These are phyloP conservation scores for Pyrus betulifolia DNA, from an alignment of 306 rosid species.

Conservation along the genomic window DNA sequence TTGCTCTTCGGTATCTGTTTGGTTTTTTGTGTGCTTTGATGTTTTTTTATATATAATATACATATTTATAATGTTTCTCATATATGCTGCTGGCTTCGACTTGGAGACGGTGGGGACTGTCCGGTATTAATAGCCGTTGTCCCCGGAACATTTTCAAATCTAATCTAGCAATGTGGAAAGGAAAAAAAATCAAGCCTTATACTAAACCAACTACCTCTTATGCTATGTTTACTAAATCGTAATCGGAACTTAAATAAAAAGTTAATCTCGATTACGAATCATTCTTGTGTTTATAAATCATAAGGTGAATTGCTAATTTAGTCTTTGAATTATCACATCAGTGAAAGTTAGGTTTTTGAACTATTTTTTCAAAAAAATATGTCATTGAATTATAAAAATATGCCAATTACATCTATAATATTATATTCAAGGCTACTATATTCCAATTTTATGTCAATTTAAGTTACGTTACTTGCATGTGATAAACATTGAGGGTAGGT, in stretches of 20 bases:
- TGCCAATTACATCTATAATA: no score
- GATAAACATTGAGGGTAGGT: no score
- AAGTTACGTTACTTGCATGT: no score
- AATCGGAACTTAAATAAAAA: neutral
- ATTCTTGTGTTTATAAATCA: neutral
- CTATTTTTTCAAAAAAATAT: no score
- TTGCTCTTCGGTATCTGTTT: slow-evolving; percentile 18
- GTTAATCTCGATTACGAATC: neutral
- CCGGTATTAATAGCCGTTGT: slow-evolving; percentile 55
- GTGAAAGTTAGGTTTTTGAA: rapidly evolving
- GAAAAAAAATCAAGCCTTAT: neutral
- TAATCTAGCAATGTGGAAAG: slow-evolving; percentile 5
- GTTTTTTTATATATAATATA: neutral
- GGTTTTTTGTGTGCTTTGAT: neutral
- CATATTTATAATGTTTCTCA: neutral
- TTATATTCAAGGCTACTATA: no score
- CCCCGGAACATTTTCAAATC: slow-evolving; percentile 33
- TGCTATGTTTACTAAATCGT: neutral
- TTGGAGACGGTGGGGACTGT: slow-evolving; percentile 20
- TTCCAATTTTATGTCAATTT: no score
- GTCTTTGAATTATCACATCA: rapidly evolving
- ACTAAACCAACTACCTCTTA: neutral
- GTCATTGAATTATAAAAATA: no score
- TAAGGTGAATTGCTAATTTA: no score
- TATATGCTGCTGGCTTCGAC: slow-evolving; percentile 21